Evolutionary conservation across 352 stramenopile species (phyloP), one percentile per base, ranked within the genome.

Genomic region (Plasmopara halstedii): DNA sequence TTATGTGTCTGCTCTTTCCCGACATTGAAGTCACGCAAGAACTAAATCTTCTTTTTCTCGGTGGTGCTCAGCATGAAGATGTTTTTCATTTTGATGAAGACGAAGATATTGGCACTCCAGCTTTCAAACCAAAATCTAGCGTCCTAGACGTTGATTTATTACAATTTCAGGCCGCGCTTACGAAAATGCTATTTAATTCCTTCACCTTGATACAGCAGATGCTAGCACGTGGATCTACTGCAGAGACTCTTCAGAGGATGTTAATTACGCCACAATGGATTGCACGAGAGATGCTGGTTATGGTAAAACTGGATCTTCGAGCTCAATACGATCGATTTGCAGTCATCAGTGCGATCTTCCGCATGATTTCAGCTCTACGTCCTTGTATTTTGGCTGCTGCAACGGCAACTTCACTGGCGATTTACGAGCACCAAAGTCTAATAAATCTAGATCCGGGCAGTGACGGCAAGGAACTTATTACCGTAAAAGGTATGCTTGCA

Each of bases 41-140:
- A 47, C 64, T 91, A 7, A 91, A 91, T 38, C 42, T 88, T 46
- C 50, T 77, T 21, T 55, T 89, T 8, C 63, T 88, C 1, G 71
- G 64, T 0, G 59, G 70, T 9, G 53, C 62, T 10, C 67, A 62
- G 27, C 53, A 70, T 33, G 75, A 75, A 29, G 70, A 83, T 31
- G 68, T 91, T 14, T 85, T 89, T 33, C 59, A 83, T 41, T 86
- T 91, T 35, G 77, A 91, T 33, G 64, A 85, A 17, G 76, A 91
- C 46, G 62, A 82, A 17, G 43, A 52, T 37, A 46, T 64, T 1
- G 50, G 64, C 6, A 19, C 44, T n/a, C 46, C 51, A 2, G 37
- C 23, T 18, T 19, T 14, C 11, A 56, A 53, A 18, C 19, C 27
- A 4, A 56, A 55, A 29, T 17, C 9, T 4, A 43, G 53, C 39